Base-by-base conservation (phyloP, 2,329 filamentous ascomycete genomes). In the Scedosporium aurantiacum region DNA sequence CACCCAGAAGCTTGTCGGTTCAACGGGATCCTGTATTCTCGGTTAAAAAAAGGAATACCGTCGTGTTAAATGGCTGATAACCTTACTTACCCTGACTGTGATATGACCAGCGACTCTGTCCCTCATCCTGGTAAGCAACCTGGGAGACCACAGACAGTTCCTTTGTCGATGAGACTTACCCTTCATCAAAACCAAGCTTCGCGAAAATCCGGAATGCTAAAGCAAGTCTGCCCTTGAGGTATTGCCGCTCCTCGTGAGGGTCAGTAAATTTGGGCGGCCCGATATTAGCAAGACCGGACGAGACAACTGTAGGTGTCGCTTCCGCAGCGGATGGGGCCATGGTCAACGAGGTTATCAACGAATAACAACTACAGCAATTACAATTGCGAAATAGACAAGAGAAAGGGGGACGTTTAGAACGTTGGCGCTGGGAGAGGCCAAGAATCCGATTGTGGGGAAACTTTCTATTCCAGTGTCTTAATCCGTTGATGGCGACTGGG, bases 1-100 rank as follows among this genome's bases (percentile, higher is more conserved):
- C 4, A 88, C 82, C 85, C 84, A 87, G 73, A 87, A 87, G 0
- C 79, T 83, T 2, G 74, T 72, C 0, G 82, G 81, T 55, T 86
- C 80, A 10, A 87, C 79, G 0, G 84, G 84, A 64, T 87, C 69
- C 50, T 54, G 6, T 3, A n/a, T 82, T 75, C n/a, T 84, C 67
- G 2, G 82, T 86, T 65, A 86, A 86, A 67, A 87, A 83, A 3
- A 84, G 84, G n/a, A 12, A 14, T 54, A 5, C 18, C 18, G 14
- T 14, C 12, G 16, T 21, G 16, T 5, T 2, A 2, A 54, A 3
- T 3, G 2, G 18, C 12, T 28, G 23, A 23, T 23, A 4, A 16
- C 7, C 50, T 2, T 23, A 54, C 50, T 2, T 23, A 54, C 50
- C 21, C 50, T 54, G 18, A 54, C 50, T 2, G 50, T 54, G 50